These are phyloP conservation scores for Diaporthe sp. DNA, from an alignment of 2,329 filamentous ascomycete species.

Conservation along the genomic window DNA sequence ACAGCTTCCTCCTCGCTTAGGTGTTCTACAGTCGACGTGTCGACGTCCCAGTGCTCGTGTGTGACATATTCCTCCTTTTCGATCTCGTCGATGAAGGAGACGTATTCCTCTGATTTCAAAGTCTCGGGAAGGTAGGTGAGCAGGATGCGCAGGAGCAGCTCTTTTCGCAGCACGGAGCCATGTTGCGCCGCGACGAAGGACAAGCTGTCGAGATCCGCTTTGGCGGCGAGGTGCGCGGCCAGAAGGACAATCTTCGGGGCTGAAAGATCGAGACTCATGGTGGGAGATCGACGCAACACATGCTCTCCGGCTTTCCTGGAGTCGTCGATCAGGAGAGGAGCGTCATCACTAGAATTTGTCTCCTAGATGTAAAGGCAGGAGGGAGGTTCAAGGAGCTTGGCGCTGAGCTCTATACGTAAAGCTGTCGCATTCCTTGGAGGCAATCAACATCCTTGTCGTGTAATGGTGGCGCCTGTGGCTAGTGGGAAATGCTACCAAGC, in stretches of 20 bases:
- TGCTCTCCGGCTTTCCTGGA: conserved; percentile 27
- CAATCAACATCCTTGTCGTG: conserved; percentile 18
- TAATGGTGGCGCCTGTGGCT: conserved; percentile 27
- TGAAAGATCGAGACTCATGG: conserved; percentile 63
- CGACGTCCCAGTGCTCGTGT: conserved; percentile 59
- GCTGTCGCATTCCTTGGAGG: conserved; percentile 27
- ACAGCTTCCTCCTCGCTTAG: conserved; percentile 73
- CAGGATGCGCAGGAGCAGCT: conserved; percentile 78
- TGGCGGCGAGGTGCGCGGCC: conserved; percentile 76
- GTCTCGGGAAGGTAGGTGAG: conserved; percentile 84
- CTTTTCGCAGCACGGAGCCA: conserved; percentile 69
- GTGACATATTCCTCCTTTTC: conserved; percentile 60
- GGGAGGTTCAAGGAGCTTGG: conserved; percentile 16
- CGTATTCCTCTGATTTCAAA: conserved; percentile 72
- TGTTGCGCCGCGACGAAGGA: conserved; percentile 70
- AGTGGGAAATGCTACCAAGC: not conserved
- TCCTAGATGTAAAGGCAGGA: not conserved
- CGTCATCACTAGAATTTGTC: conserved; percentile 11
- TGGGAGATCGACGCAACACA: conserved; percentile 44
- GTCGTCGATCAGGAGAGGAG: conserved; percentile 1
- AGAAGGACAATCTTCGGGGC: conserved; percentile 79
- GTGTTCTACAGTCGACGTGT: conserved; percentile 67
- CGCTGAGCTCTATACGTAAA: conserved; percentile 14
- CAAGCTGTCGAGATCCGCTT: conserved; percentile 74
- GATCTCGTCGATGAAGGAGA: conserved; percentile 71